These are phyloP conservation scores for Laguncularia racemosa DNA, from an alignment of 345 rosid species.

Conservation along the genomic window DNA sequence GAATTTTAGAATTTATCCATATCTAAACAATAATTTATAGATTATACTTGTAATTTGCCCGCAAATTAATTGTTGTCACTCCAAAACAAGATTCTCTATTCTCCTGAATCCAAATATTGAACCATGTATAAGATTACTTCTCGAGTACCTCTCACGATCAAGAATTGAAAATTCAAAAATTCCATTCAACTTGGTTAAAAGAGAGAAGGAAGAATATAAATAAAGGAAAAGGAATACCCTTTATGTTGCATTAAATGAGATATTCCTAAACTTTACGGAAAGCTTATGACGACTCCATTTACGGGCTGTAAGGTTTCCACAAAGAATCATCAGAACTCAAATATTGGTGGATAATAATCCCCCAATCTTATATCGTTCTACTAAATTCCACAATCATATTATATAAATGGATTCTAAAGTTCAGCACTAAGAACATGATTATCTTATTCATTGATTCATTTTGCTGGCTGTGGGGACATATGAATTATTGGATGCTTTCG, in stretches of 20 bases:
- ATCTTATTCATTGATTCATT: not conserved
- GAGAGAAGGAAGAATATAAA: slow-evolving; percentile 6
- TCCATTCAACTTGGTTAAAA: slow-evolving; percentile 10
- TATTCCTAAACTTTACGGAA: slow-evolving; percentile 43
- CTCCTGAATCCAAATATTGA: slow-evolving; percentile 21
- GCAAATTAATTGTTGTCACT: not conserved
- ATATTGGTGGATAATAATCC: slow-evolving; percentile 13
- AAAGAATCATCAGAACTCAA: slow-evolving; percentile 21
- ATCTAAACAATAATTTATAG: too few species aligned
- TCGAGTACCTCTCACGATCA: not conserved
- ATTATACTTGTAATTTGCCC: not conserved
- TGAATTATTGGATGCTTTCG: slow-evolving; percentile 17
- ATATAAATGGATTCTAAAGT: not conserved
- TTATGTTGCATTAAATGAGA: slow-evolving; percentile 30
- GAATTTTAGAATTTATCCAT: too few species aligned
- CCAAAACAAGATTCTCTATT: slow-evolving; percentile 7
- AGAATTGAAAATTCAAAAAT: slow-evolving; percentile 8
- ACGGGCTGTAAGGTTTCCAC: slow-evolving; percentile 33
- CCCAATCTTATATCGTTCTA: slow-evolving; percentile 7
- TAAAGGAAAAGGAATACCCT: slow-evolving; percentile 14
- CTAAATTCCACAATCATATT: slow-evolving; percentile 17
- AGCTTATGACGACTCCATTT: slow-evolving; percentile 36
- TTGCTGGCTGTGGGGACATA: slow-evolving; percentile 20
- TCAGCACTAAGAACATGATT: not conserved
- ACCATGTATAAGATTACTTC: not conserved